Percentiles rank a stretch among this genome's conserved stretches.
These are phyloP conservation scores for Kwoniella dendrophila DNA, from an alignment of 768 basidiomycete genomes.

Conservation along the genomic window DNA sequence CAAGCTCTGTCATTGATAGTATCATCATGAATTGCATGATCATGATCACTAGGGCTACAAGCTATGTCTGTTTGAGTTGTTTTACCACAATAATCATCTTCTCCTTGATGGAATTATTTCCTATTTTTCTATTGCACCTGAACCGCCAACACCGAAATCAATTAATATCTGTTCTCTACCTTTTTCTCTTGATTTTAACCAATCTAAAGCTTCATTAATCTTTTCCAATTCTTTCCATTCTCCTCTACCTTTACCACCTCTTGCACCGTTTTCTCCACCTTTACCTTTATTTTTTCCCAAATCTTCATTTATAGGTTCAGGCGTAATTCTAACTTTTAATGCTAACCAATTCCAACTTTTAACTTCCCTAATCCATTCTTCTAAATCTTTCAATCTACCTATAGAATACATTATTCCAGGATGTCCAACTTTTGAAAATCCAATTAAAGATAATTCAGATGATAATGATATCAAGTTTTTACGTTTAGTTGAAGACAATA, in stretches of 20 bases:
- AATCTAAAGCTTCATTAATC: slow-evolving; percentile 69
- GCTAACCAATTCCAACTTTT: slow-evolving; percentile 81
- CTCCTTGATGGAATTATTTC: not conserved
- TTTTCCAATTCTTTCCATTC: slow-evolving; percentile 70
- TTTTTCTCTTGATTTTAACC: slow-evolving; percentile 66
- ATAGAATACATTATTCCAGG: slow-evolving; percentile 76
- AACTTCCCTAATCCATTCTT: slow-evolving; percentile 68
- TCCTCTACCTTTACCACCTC: slow-evolving; percentile 36
- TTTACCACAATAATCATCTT: not conserved
- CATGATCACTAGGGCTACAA: too few relatives aligned
- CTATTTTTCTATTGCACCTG: not conserved
- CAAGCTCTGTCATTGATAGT: not conserved
- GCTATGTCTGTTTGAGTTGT: not conserved
- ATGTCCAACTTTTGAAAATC: slow-evolving; percentile 75
- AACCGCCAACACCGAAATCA: slow-evolving; percentile 67
- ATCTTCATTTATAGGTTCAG: slow-evolving; percentile 12
- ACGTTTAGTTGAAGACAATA: slow-evolving; percentile 59
- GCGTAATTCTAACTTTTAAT: slow-evolving; percentile 63
- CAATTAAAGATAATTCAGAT: slow-evolving; percentile 62
- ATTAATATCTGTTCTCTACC: slow-evolving; percentile 59
- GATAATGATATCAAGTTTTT: slow-evolving; percentile 65
- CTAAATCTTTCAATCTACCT: slow-evolving; percentile 62
- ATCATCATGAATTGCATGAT: not conserved
- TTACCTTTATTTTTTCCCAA: slow-evolving; percentile 3
- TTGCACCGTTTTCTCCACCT: slow-evolving; percentile 25